A percentile compares a stretch with the other conserved stretches of the same genome.
These are phyloP conservation scores for Blastobotrys illinoisensis DNA, from an alignment of 1,139 yeast species.

Conservation along the genomic window DNA sequence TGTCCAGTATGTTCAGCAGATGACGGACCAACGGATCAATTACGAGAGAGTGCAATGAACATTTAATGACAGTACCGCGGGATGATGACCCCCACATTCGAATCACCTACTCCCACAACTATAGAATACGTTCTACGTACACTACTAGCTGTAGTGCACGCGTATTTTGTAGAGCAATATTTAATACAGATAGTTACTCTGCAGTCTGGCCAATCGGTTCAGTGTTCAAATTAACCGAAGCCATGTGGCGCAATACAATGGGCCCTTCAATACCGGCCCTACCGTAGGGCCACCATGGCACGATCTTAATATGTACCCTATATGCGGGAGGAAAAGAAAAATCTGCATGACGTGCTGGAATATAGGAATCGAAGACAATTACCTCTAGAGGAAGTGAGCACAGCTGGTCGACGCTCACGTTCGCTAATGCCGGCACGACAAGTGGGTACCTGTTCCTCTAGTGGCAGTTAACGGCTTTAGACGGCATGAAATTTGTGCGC, in stretches of 20 bases:
- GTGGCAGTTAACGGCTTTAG: neutral
- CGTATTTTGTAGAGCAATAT: too few relatives aligned
- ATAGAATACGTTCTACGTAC: too few relatives aligned
- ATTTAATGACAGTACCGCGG: neutral
- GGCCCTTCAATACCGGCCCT: too few relatives aligned
- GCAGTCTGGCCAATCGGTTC: too few relatives aligned
- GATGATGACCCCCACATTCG: neutral
- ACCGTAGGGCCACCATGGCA: neutral
- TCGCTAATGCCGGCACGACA: neutral
- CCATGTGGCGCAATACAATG: too few relatives aligned
- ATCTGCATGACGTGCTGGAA: neutral
- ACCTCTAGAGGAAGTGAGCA: neutral
- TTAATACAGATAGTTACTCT: too few relatives aligned
- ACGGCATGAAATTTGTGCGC: neutral
- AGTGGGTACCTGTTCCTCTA: neutral
- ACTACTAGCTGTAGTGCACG: too few relatives aligned
- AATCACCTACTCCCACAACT: too few relatives aligned
- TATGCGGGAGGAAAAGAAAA: neutral
- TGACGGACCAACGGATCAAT: slow-evolving; percentile 27
- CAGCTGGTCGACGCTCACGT: neutral
- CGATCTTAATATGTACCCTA: neutral
- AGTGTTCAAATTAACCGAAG: too few relatives aligned
- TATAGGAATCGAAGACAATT: neutral
- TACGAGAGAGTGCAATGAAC: slow-evolving; percentile 11
- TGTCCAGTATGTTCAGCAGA: slow-evolving; percentile 36